Conservation (phyloP, 2,329 filamentous ascomycete species). For the Colletotrichum endophyticum region DNA sequence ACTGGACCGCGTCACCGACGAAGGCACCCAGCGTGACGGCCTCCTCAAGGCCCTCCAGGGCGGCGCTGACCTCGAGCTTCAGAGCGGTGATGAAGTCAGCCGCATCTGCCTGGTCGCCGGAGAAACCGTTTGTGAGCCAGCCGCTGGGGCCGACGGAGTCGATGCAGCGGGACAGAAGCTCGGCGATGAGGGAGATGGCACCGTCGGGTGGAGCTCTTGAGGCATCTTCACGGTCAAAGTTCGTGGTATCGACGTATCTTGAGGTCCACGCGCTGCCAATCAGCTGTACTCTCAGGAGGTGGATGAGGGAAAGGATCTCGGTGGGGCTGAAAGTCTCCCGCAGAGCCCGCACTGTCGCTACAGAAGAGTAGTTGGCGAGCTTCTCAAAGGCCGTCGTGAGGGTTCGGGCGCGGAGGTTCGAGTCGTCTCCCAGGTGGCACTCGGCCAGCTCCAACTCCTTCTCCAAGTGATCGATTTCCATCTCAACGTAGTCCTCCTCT, state of each 20-base stretch:
- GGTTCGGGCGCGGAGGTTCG: slow-evolving; percentile 65
- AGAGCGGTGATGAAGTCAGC: slow-evolving; percentile 70
- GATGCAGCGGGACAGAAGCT: slow-evolving; percentile 74
- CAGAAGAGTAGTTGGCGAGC: slow-evolving; percentile 68
- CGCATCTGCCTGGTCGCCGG: slow-evolving; percentile 57
- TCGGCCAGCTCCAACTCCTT: slow-evolving; percentile 72
- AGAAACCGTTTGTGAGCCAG: slow-evolving; percentile 68
- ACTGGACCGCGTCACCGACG: slow-evolving; percentile 70
- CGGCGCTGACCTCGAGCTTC: slow-evolving; percentile 71
- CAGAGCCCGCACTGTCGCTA: slow-evolving; percentile 66
- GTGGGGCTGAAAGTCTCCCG: slow-evolving; percentile 67
- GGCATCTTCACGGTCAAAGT: slow-evolving; percentile 46
- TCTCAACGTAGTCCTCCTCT: slow-evolving; percentile 42
- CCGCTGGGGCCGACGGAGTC: slow-evolving; percentile 78
- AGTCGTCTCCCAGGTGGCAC: slow-evolving; percentile 69
- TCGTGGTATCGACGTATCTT: slow-evolving; percentile 67
- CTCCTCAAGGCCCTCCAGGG: slow-evolving; percentile 75
- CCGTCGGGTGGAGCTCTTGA: slow-evolving; percentile 62
- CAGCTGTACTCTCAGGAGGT: slow-evolving; percentile 75
- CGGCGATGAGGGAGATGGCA: slow-evolving; percentile 73
- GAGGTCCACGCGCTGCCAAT: slow-evolving; percentile 78
- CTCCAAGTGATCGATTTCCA: slow-evolving; percentile 66
- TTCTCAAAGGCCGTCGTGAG: slow-evolving; percentile 73
- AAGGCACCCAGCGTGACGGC: slow-evolving; percentile 68
- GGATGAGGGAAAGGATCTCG: slow-evolving; percentile 74